Evolutionary conservation across 2,329 filamentous ascomycete species (phyloP).

Genomic region (Neonectria faginata): DNA sequence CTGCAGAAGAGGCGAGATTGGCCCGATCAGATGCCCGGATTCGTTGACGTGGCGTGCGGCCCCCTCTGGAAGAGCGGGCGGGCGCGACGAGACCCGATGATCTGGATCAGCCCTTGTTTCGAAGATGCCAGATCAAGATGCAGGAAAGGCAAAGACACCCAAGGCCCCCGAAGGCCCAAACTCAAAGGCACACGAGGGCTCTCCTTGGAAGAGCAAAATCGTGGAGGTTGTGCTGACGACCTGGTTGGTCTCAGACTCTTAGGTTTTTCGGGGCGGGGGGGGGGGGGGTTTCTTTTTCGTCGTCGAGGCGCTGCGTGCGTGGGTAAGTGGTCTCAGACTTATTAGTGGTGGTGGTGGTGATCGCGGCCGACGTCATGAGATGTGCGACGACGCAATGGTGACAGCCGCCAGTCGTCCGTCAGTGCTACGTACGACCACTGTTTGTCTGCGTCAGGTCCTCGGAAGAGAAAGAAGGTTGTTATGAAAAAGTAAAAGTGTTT

Average conservation of each 20-base stretch:
- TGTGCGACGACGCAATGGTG: background rate
- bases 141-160: slow-evolving; percentile 31
- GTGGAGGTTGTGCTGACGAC: background rate
- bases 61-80: slow-evolving; percentile 30
- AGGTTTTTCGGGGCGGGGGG: too few relatives aligned
- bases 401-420: background rate
- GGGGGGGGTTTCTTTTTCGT: too few relatives aligned
- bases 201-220: background rate
- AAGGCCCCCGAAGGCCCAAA: slow-evolving; percentile 24
- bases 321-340: background rate
- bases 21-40: slow-evolving; percentile 34
- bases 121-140: slow-evolving; percentile 43
- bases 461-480: background rate
- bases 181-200: slow-evolving; percentile 12
- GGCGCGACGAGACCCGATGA: slow-evolving; percentile 41
- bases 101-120: slow-evolving; percentile 46
- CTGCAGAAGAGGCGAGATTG: slow-evolving; percentile 42
- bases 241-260: slow-evolving; percentile 5
- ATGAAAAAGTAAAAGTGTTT: background rate
- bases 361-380: slow-evolving; percentile 1
- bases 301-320: background rate
- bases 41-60: slow-evolving; percentile 29
- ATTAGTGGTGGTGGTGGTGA: background rate
- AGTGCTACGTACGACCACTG: background rate
- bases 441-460: too few relatives aligned